Conservation (phyloP, 2,329 filamentous ascomycete genomes). For the Hysterium pulicare region DNA sequence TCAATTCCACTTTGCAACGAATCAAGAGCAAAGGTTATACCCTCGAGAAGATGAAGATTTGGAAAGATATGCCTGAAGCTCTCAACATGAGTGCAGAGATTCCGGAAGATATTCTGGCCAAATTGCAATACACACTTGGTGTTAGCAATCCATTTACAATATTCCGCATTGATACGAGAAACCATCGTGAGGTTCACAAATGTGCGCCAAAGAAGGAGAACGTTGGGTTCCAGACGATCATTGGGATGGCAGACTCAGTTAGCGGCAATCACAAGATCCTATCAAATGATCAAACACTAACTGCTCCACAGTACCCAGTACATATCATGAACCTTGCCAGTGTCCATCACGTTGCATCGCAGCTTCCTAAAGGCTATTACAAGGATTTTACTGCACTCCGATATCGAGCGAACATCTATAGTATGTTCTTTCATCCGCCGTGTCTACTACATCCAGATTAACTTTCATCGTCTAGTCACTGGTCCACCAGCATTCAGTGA, state of each 20-base stretch:
- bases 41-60: slow-evolving; percentile 61
- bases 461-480: slow-evolving; percentile 45
- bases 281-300: neutral
- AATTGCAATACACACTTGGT: slow-evolving; percentile 64
- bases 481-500: slow-evolving; percentile 65
- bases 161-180: slow-evolving; percentile 63
- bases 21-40: slow-evolving; percentile 58
- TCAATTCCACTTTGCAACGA: slow-evolving; percentile 58
- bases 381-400: slow-evolving; percentile 58
- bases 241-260: slow-evolving; percentile 69
- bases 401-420: slow-evolving; percentile 70
- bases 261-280: slow-evolving; percentile 25
- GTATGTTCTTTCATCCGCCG: slow-evolving; percentile 37
- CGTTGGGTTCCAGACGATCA: slow-evolving; percentile 61
- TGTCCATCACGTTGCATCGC: slow-evolving; percentile 57
- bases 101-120: slow-evolving; percentile 54
- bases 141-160: slow-evolving; percentile 63
- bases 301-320: slow-evolving; percentile 60
- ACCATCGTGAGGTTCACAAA: slow-evolving; percentile 57
- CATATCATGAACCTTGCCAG: slow-evolving; percentile 65
- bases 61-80: slow-evolving; percentile 55
- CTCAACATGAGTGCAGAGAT: slow-evolving; percentile 46
- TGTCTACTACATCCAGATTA: neutral
- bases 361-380: slow-evolving; percentile 53
- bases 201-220: slow-evolving; percentile 58